phyloP scores from a whole-genome alignment of 441 rosid genomes.

The Pelargonium fulgidum region DNA sequence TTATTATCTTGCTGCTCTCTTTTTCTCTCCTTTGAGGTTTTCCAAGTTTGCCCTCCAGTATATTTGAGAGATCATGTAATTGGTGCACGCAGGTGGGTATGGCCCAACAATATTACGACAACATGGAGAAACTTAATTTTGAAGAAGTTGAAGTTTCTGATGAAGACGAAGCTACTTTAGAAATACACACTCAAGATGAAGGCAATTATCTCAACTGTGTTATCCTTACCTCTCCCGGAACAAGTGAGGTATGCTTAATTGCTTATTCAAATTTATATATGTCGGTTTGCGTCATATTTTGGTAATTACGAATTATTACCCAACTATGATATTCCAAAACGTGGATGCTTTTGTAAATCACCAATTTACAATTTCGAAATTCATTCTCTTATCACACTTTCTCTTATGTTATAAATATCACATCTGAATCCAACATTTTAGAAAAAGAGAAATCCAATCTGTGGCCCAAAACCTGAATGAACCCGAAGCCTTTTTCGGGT shows the following conservation, averaged over 20 bases:
- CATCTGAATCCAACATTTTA: too few relatives aligned
- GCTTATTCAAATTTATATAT: neutral
- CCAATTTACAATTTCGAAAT: neutral
- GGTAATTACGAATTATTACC: neutral
- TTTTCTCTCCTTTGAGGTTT: neutral
- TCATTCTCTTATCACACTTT: neutral
- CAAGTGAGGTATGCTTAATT: conserved; percentile 60
- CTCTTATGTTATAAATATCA: too few relatives aligned
- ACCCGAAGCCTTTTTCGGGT: too few relatives aligned
- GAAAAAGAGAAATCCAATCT: too few relatives aligned
- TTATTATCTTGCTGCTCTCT: conserved; percentile 19
- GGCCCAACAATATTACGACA: conserved; percentile 87
- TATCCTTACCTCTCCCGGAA: conserved; percentile 76
- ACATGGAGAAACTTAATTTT: conserved; percentile 65
- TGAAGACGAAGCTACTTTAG: conserved; percentile 35
- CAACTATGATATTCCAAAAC: neutral
- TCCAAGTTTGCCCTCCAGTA: conserved; percentile 13
- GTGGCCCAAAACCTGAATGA: too few relatives aligned
- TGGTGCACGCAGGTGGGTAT: conserved; percentile 58
- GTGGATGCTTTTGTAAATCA: neutral
- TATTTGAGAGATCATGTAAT: conserved; percentile 18
- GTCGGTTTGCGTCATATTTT: neutral
- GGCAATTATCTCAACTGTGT: conserved; percentile 47
- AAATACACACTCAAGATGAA: conserved; percentile 31
- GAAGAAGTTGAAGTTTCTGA: conserved; percentile 35